Base-by-base conservation (phyloP, 2,329 filamentous ascomycete species). In the Penicillium sp. region DNA sequence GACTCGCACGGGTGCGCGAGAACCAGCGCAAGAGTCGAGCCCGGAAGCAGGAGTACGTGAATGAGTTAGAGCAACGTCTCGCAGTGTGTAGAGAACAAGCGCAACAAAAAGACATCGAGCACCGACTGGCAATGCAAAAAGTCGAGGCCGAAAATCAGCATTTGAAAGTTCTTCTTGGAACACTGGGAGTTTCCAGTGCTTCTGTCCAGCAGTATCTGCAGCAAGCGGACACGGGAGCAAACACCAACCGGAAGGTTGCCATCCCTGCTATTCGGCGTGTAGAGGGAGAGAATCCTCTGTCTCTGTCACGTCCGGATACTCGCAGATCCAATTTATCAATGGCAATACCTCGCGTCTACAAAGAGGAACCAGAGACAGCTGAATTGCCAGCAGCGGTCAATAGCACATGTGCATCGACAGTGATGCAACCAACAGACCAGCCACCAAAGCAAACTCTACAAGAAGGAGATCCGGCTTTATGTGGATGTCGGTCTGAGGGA, bases 1-100 rank as follows among this genome's bases (percentile, higher is more conserved):
- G 67, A 53, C 66, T 71, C 33, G 81, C 83, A 44, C 69, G 72
- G 26, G 63, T 75, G 30, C 61, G 73, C 17, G 72, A 74, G 30
- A 75, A 74, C 33, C 73, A 75, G 50, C 72, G 73, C 33, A 73
- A 67, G 42, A 73, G 72, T 46, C 66, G 73, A 36, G 71, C 73
- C 3, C 62, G 65, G 40, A 69, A 66, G 47, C 73, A 73, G 53
- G 69, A 73, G 52, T 65, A 74, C 53, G 64, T 69, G 38, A 69
- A 66, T n/a, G 71, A 74, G 30, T 54, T 75, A 14, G 70, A 74
- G 49, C 65, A 73, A 51, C 69, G 67, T 36, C 55, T 75, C 19
- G 63, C 63, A 0, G 47, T 33, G 1, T 64, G 57, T 25, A 65
- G 74, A 49, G 61, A 68, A 47, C 59, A 70, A 42, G 61, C 64